Evolutionary conservation across 495 filamentous ascomycete species (phyloP).

Genomic region (Trichoderma reesei): DNA sequence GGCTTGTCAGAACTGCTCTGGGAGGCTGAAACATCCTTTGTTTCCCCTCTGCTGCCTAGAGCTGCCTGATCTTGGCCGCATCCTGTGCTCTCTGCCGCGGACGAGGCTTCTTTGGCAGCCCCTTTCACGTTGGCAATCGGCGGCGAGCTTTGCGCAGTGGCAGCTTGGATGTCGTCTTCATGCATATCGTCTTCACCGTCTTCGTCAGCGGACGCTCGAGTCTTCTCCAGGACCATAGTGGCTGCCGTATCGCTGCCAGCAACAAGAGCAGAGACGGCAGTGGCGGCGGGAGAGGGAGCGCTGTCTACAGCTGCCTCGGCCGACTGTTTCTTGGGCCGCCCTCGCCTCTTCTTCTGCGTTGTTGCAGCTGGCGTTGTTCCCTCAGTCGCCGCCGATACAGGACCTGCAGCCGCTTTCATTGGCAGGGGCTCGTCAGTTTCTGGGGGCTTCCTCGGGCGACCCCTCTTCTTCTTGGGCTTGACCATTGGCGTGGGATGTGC

Average conservation of each 20-base stretch:
- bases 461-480: conserved; percentile 11
- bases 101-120: neutral
- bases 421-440: neutral
- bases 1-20: neutral
- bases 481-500: neutral
- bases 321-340: conserved; percentile 8
- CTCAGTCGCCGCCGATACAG: neutral
- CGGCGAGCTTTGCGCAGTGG: neutral
- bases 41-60: neutral
- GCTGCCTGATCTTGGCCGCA: neutral
- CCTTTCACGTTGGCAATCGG: neutral
- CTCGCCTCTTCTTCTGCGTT: conserved; percentile 6
- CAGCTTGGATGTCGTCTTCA: neutral
- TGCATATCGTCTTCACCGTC: no score
- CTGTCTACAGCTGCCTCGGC: neutral
- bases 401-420: neutral
- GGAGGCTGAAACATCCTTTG: neutral
- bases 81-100: neutral
- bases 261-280: neutral
- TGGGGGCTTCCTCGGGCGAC: conserved; percentile 8
- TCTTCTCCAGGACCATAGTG: neutral
- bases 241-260: neutral
- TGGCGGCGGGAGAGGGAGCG: neutral
- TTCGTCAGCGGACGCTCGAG: no score
- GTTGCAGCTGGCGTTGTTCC: neutral